Percentiles rank a stretch among this genome's conserved stretches.
phyloP scores from a whole-genome alignment of 768 basidiomycete species.

The Russula emetica region DNA sequence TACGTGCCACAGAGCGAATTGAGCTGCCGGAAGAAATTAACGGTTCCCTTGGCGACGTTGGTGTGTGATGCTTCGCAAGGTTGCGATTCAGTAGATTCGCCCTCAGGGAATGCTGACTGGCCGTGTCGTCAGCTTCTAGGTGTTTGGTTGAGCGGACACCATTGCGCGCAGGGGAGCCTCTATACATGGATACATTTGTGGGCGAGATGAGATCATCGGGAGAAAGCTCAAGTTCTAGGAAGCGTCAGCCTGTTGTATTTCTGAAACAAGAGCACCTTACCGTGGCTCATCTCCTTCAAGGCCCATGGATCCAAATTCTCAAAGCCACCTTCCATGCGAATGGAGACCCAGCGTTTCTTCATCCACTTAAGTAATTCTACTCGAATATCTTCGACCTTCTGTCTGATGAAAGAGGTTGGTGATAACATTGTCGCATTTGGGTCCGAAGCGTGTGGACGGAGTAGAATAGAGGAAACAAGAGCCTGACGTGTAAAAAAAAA shows the following conservation, averaged over 20 bases:
- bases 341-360: conserved; percentile 68
- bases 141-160: conserved; percentile 28
- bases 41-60: conserved; percentile 32
- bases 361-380: conserved; percentile 69
- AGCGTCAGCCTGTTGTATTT: conserved; percentile 3
- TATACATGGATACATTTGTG: conserved; percentile 32
- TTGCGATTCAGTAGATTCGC: conserved; percentile 41
- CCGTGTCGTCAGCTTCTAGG: conserved; percentile 38
- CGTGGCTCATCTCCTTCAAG: conserved; percentile 79
- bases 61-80: conserved; percentile 30
- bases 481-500: conserved; percentile 41
- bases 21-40: conserved; percentile 38
- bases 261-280: conserved; percentile 42
- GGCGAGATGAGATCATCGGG: conserved; percentile 61
- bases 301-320: conserved; percentile 82
- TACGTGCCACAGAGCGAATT: conserved; percentile 45
- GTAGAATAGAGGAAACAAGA: conserved; percentile 66
- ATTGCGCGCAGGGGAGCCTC: conserved; percentile 27
- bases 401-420: conserved; percentile 63
- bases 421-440: conserved; percentile 58
- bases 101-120: conserved; percentile 47
- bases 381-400: conserved; percentile 68
- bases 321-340: conserved; percentile 77
- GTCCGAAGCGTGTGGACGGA: conserved; percentile 61
- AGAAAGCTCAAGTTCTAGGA: conserved; percentile 72